Evolutionary conservation across 148 eudicot species (phyloP).

Genomic region (Rheum nobile): DNA sequence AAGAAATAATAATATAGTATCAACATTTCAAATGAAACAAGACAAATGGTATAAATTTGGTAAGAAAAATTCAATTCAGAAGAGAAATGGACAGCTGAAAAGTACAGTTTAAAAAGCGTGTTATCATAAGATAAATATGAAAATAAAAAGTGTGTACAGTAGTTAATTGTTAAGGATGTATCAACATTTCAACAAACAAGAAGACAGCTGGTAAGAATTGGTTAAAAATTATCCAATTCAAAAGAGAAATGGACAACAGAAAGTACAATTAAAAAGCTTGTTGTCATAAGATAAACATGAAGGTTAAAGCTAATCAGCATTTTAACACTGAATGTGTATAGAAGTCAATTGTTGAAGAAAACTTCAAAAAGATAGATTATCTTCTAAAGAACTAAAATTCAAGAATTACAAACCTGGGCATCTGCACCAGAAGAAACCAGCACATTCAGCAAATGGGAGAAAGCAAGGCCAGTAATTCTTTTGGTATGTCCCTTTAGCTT

Average conservation of each 20-base stretch:
- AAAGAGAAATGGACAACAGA: background rate
- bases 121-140: background rate
- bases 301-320: no score
- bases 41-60: background rate
- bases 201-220: background rate
- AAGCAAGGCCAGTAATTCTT: slow-evolving; percentile 82
- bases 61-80: background rate
- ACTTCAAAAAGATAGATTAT: background rate
- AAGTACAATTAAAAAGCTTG: background rate
- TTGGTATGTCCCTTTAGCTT: slow-evolving; percentile 83
- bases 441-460: slow-evolving; percentile 60
- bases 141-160: background rate
- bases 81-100: background rate
- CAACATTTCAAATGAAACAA: background rate
- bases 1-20: background rate
- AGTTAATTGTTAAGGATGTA: no score
- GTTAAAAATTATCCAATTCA: background rate
- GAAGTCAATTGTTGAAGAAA: background rate
- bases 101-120: background rate
- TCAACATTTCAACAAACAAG: background rate
- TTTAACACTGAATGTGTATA: no score
- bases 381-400: background rate
- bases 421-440: slow-evolving; percentile 91
- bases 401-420: slow-evolving; percentile 52
- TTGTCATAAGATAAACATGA: background rate